Evolutionary conservation across 2,329 filamentous ascomycete species (phyloP).

Genomic region (Colletotrichum abscissum): DNA sequence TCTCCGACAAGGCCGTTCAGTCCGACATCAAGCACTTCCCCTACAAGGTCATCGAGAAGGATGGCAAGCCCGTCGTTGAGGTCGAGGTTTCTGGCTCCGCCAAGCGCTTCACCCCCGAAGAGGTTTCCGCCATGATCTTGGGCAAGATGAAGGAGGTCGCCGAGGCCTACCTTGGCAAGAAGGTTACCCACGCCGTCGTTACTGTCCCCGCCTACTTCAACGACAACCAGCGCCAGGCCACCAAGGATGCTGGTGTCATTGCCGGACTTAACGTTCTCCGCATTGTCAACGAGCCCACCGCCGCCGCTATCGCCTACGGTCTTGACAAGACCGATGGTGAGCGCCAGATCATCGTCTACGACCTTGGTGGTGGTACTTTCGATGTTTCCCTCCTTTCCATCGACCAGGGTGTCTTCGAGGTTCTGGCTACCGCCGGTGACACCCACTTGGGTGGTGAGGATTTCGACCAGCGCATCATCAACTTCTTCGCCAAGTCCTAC

Average conservation of each 20-base stretch:
- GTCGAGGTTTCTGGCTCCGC: constrained; percentile 73
- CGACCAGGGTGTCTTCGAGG: constrained; percentile 93
- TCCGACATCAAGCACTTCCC: constrained; percentile 98
- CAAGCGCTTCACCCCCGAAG: constrained; percentile 84
- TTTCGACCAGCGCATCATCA: constrained; percentile 98
- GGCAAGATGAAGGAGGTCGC: constrained; percentile 89
- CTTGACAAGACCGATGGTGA: constrained; percentile 87
- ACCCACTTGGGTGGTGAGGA: constrained; percentile 98
- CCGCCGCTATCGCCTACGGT: constrained; percentile 94
- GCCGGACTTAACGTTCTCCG: constrained; percentile 95
- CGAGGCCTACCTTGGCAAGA: constrained; percentile 83
- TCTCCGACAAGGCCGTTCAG: constrained; percentile 86
- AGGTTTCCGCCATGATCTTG: constrained; percentile 83
- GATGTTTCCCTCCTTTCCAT: constrained; percentile 95
- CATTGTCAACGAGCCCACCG: constrained; percentile 96
- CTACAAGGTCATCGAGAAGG: constrained; percentile 91
- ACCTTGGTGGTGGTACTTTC: constrained; percentile 94
- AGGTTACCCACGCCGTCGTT: constrained; percentile 88
- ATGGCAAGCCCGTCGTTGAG: constrained; percentile 88
- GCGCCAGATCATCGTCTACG: constrained; percentile 91
- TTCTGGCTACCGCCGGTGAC: constrained; percentile 94
- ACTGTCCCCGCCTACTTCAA: constrained; percentile 99
- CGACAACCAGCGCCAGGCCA: constrained; percentile 96
- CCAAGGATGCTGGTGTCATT: constrained; percentile 93
- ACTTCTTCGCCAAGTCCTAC: constrained; percentile 95